Evolutionary conservation across 2,329 filamentous ascomycete genomes (phyloP).

Genomic region (Coniella lustricola): DNA sequence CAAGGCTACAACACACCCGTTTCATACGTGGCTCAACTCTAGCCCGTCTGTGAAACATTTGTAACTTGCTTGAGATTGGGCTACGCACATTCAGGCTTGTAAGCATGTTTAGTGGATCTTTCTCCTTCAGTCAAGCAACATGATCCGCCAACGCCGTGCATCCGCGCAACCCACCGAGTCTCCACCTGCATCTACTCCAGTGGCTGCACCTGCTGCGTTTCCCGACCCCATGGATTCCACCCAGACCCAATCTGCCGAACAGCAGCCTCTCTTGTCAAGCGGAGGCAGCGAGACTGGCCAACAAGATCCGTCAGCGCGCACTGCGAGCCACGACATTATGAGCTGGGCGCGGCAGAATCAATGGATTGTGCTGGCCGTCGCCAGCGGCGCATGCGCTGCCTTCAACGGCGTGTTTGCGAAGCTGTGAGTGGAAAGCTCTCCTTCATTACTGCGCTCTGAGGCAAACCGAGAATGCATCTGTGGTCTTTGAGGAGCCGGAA

Average conservation of each 20-base stretch:
- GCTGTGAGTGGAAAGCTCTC: conserved; percentile 50
- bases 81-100: no score
- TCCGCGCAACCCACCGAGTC: conserved; percentile 13
- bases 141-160: conserved; percentile 20
- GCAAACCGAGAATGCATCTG: no score
- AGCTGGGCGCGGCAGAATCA: conserved; percentile 30
- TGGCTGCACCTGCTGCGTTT: neutral
- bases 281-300: conserved; percentile 1
- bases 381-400: conserved; percentile 70
- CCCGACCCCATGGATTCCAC: neutral
- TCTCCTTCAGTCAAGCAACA: conserved; percentile 3
- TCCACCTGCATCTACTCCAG: conserved; percentile 8
- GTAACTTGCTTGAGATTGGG: no score
- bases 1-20: no score
- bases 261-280: conserved; percentile 19
- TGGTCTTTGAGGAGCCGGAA: no score
- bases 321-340: conserved; percentile 16
- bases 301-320: neutral
- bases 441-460: neutral
- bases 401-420: conserved; percentile 82
- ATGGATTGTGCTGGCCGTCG: conserved; percentile 64
- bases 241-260: conserved; percentile 16
- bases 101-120: neutral
- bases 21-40: no score
- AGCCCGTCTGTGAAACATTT: no score